Base-by-base conservation (phyloP, 495 filamentous ascomycete species). In the Pseudotulostoma volvatum region DNA sequence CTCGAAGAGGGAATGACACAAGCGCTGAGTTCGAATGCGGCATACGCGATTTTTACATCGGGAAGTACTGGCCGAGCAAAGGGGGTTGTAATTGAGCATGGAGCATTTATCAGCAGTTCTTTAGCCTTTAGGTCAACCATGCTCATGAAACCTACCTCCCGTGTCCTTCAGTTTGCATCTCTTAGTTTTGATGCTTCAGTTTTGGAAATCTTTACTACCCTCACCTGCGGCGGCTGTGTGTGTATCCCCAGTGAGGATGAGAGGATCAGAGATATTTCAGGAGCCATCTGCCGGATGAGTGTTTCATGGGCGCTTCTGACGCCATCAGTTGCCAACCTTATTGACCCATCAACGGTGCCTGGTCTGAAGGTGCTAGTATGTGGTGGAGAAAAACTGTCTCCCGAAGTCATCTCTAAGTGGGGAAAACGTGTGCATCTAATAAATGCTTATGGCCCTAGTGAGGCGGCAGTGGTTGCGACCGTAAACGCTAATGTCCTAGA, bases 231-330 rank as follows among this genome's bases (percentile, higher is more conserved):
- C 14, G 76, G 67, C 18, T 70, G 63, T 38, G 56, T 77, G 2
- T 81, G 77, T 49, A 62, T 81, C 20, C 74, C 73, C 1, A 68
- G 62, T 46, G 69, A 76, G 31, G 54, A 76, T 7, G 67, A 75
- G 8, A 55, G 72, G 4, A 47, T 71, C 13, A 67, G 66, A 33
- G 61, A 72, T 46, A 48, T 72, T 13, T 50, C 58, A 7, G 60
- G 59, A 35, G 59, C 60, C 2, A 74, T 74, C 7, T 55, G 57
- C 31, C 60, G 60, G 1, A 52, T 70, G 48, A 47, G 59, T 9
- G 68, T 71, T 3, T 63, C 59, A 1, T 71, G 64, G 56, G 54
- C 63, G 1, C 59, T 67, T 46, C 51, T 76, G 31, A 77, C 73
- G 1, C 70, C 72, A 0, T 70, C 70, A 0, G 59, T 71, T 17